phyloP scores from a whole-genome alignment of 257 asterid genomes.

The Primulina eburnea region DNA sequence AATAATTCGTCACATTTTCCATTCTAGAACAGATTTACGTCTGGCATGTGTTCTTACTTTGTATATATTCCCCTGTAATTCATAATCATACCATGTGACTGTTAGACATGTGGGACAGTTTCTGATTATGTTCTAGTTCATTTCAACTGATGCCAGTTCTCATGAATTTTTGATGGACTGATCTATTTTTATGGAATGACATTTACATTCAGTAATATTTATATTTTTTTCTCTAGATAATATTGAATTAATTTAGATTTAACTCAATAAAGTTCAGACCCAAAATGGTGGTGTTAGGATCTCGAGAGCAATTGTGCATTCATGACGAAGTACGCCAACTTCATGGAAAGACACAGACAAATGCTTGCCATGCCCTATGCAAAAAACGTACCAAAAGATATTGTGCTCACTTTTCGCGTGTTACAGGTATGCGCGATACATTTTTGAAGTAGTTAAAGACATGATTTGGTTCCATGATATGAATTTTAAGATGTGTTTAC shows the following conservation, averaged over 20 bases:
- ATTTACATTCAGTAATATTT: constrained; percentile 13
- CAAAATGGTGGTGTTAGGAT: constrained; percentile 91
- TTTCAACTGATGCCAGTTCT: constrained; percentile 3
- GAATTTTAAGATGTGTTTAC: not conserved
- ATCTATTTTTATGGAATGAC: not conserved
- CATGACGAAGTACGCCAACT: constrained; percentile 80
- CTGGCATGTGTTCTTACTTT: not conserved
- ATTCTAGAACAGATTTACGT: not conserved
- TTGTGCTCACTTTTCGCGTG: constrained; percentile 76
- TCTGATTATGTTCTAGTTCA: constrained; percentile 1
- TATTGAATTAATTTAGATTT: constrained; percentile 9
- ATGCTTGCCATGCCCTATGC: constrained; percentile 86
- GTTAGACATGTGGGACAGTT: not conserved
- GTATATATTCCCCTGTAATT: not conserved
- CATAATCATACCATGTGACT: not conserved
- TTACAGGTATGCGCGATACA: constrained; percentile 54
- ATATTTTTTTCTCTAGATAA: constrained; percentile 11
- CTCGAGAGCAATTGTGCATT: constrained; percentile 96
- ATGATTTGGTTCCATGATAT: constrained; percentile 16
- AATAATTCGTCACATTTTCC: not conserved
- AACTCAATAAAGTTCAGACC: constrained; percentile 62
- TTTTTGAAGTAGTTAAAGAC: constrained; percentile 11
- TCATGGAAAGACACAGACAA: constrained; percentile 88
- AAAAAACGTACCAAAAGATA: constrained; percentile 63
- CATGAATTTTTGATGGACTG: not conserved